A percentile compares a stretch with the other conserved stretches of the same genome.
Evolutionary conservation across 2,329 filamentous ascomycete species (phyloP).

Genomic region (Geoglossum cookeanum): DNA sequence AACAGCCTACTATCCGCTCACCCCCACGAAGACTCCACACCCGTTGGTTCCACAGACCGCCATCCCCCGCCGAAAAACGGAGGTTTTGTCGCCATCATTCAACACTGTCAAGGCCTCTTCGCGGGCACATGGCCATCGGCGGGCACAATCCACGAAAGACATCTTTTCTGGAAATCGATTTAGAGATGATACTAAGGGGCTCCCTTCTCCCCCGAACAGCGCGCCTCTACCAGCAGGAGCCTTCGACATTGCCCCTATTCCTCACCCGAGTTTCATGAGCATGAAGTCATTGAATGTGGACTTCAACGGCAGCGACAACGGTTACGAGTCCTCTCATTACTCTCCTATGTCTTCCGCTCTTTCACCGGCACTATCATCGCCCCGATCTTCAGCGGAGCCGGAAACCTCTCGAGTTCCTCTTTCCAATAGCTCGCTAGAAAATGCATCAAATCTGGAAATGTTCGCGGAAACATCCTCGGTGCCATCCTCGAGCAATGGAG

Average conservation of each 20-base stretch:
- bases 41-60: background rate
- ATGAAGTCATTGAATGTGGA: slow-evolving; percentile 26
- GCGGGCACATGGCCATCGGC: background rate
- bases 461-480: background rate
- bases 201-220: slow-evolving; percentile 38
- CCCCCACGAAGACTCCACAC: background rate
- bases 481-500: background rate
- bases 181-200: slow-evolving; percentile 30
- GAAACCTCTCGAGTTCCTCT: slow-evolving; percentile 30
- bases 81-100: background rate
- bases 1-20: background rate
- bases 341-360: slow-evolving; percentile 28
- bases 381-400: slow-evolving; percentile 33
- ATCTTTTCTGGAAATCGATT: background rate
- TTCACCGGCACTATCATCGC: slow-evolving; percentile 30
- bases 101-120: slow-evolving; percentile 35
- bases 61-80: background rate
- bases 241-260: slow-evolving; percentile 35
- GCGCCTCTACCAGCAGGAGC: slow-evolving; percentile 26
- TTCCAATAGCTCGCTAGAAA: slow-evolving; percentile 26
- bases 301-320: slow-evolving; percentile 11
- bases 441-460: slow-evolving; percentile 24
- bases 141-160: slow-evolving; percentile 42
- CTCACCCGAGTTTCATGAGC: slow-evolving; percentile 37
- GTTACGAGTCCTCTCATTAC: slow-evolving; percentile 30